Evolutionary conservation across 768 basidiomycete genomes (phyloP).

Genomic region (Amanita exitialis): DNA sequence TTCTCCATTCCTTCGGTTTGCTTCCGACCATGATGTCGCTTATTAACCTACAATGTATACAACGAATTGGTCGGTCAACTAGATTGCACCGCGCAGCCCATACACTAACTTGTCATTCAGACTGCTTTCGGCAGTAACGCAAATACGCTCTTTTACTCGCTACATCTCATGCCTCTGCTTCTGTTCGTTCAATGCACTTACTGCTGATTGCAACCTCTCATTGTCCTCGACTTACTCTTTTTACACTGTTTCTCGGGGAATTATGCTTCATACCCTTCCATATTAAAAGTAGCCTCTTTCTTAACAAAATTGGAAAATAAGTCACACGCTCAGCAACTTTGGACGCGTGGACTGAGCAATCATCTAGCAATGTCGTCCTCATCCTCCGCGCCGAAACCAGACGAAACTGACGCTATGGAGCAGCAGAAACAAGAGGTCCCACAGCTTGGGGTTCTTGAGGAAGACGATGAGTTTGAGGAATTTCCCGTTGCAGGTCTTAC

Average conservation of each 20-base stretch:
- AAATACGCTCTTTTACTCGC: background rate
- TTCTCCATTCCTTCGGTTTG: background rate
- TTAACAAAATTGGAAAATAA: background rate
- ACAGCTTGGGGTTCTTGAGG: constrained; percentile 84
- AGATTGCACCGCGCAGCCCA: background rate
- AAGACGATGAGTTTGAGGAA: constrained; percentile 97
- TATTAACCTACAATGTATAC: background rate
- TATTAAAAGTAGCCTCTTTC: background rate
- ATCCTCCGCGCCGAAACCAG: constrained; percentile 31
- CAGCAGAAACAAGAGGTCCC: constrained; percentile 40
- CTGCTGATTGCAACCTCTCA: background rate
- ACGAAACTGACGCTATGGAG: constrained; percentile 26
- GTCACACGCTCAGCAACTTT: background rate
- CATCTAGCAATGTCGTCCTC: constrained; percentile 25
- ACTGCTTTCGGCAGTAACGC: background rate
- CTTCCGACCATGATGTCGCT: background rate
- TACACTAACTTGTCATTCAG: background rate
- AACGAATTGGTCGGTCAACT: background rate
- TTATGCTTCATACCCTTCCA: constrained; percentile 2
- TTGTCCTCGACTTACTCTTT: background rate
- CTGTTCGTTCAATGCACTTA: background rate
- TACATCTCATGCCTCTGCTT: background rate
- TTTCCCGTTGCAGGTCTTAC: constrained; percentile 70
- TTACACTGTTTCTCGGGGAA: background rate
- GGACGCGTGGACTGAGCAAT: background rate